Percentiles rank a stretch among this genome's conserved stretches.
Conservation (phyloP, 345 rosid species). For the Streptanthus diversifolius region DNA sequence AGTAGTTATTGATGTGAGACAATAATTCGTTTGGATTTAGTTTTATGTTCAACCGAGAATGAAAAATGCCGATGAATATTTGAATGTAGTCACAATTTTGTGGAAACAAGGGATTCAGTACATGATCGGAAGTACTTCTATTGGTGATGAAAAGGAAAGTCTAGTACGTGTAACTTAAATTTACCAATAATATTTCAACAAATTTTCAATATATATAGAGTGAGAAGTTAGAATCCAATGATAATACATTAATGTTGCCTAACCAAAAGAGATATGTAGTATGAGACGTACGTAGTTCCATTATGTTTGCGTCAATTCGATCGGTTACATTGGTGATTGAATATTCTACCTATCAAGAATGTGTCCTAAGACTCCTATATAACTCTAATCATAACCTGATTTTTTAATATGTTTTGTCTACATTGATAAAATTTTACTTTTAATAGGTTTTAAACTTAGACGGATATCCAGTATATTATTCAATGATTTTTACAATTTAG, state of each 20-base stretch:
- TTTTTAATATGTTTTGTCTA: not conserved
- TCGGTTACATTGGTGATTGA: not conserved
- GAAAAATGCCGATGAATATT: constrained; percentile 21
- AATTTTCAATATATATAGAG: not conserved
- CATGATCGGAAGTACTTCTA: not conserved
- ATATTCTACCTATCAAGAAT: not conserved
- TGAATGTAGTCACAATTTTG: constrained; percentile 12
- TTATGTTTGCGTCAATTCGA: not conserved
- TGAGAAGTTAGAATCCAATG: constrained; percentile 19
- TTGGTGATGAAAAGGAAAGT: constrained; percentile 14
- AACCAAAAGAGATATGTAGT: constrained; percentile 9
- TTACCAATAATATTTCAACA: not conserved
- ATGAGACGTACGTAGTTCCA: constrained; percentile 2
- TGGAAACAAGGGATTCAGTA: constrained; percentile 15
- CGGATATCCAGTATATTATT: too few species aligned
- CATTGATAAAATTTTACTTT: not conserved
- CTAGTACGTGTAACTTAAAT: not conserved
- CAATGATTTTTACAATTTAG: too few species aligned
- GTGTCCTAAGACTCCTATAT: not conserved
- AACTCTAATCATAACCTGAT: not conserved
- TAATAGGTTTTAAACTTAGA: too few species aligned
- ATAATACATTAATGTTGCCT: constrained; percentile 22
- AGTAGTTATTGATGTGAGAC: constrained; percentile 17
- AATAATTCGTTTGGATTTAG: not conserved
- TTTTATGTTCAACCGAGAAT: constrained; percentile 3